Evolutionary conservation across 192 early-diverging fungal genomes (phyloP).

Genomic region (Backusella mclennaniae): DNA sequence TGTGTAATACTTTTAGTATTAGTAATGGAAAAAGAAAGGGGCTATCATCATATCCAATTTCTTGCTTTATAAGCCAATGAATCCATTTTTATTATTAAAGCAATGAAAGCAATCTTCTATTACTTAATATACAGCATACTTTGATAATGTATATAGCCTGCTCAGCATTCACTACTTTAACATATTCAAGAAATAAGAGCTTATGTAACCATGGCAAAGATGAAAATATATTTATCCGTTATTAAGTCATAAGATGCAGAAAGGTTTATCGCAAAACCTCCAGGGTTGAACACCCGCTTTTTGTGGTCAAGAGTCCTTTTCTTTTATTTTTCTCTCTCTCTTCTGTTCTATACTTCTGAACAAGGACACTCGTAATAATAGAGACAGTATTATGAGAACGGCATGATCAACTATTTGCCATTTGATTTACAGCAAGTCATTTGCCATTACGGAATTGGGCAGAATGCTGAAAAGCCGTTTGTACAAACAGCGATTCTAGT

Average conservation of each 20-base stretch:
- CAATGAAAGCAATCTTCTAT: too few relatives aligned
- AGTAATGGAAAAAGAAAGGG: too few relatives aligned
- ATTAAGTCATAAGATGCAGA: neutral
- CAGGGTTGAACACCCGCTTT: neutral
- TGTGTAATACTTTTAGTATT: too few relatives aligned
- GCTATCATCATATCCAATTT: too few relatives aligned
- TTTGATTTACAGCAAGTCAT: slow-evolving; percentile 8
- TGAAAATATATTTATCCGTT: slow-evolving; percentile 1
- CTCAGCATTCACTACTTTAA: too few relatives aligned
- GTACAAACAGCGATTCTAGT: neutral
- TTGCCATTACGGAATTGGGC: neutral
- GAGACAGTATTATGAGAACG: neutral
- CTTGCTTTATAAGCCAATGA: too few relatives aligned
- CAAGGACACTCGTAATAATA: neutral
- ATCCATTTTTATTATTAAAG: too few relatives aligned
- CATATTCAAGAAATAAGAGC: too few relatives aligned
- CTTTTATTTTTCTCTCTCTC: neutral
- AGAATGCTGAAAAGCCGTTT: neutral
- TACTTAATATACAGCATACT: too few relatives aligned
- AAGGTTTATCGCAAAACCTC: neutral
- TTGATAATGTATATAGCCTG: too few relatives aligned
- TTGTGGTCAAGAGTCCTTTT: too few relatives aligned
- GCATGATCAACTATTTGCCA: slow-evolving; percentile 1
- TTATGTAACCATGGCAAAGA: neutral
- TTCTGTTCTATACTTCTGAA: neutral